Base-by-base conservation (phyloP, 1,284 basidiomycete species). In the Cystobasidiaceae sp. region DNA sequence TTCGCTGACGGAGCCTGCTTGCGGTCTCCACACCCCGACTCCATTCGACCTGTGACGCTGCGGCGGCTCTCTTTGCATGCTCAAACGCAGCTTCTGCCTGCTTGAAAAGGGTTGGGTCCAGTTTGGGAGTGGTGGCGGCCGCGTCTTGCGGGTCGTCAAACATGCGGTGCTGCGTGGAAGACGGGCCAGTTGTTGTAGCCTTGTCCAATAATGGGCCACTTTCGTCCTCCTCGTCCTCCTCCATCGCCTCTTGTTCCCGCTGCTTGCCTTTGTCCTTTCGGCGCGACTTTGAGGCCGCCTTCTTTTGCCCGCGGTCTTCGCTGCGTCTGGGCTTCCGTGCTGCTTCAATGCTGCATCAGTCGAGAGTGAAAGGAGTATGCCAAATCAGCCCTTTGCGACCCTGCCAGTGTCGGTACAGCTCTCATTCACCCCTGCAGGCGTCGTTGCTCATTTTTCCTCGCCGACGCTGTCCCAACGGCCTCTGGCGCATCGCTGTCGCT, bases 81-180 rank as follows among this genome's bases (percentile, higher is more conserved):
- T 50, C 21, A 28, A 66, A 30, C 25, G 63, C 63, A 15, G 30
- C 21, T 15, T 50, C 55, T 25, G 63, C 63, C 51, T 66, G 63
- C 30, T 49, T 28, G 46, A 66, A 59, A n/a, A 57, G 63, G 25
- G 54, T 30, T 30, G 61, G 61, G 44, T 64, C 61, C 6, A 64
- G 52, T 25, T 45, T 39, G 23, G 41, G 51, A 4, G 44, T 37
- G 6, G 28, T 33, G 8, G 49, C 15, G 25, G 34, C 33, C 39
- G 28, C 17, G 9, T 39, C 50, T 19, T 52, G 33, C 7, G 37
- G 33, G 19, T 30, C 32, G n/a, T 39, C 33, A 23, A 52, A 52
- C 21, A 52, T 37, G 11, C 28, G 50, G n/a, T 52, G 50, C 39
- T 41, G 15, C 15, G 15, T 15, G 39, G 15, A 19, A 4, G 4